These are phyloP conservation scores for Bruguiera hainesii DNA, from an alignment of 441 rosid species.

Conservation along the genomic window DNA sequence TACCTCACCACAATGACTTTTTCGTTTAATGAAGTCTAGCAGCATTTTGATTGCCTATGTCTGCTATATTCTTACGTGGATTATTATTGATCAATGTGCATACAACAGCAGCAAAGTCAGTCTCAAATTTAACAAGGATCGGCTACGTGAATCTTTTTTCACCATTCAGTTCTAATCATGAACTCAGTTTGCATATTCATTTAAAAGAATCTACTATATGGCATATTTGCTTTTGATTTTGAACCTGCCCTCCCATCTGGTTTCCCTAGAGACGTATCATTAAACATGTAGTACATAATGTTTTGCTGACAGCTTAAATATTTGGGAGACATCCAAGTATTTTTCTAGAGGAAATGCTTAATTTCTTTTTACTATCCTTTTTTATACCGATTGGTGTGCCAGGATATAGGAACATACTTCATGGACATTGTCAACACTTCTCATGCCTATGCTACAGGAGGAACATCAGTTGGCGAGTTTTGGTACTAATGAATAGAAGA, in stretches of 20 bases:
- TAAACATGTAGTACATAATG: neutral
- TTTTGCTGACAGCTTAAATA: neutral
- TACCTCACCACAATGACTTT: constrained; percentile 11
- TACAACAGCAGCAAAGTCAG: neutral
- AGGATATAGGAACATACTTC: constrained; percentile 73
- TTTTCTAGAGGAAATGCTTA: neutral
- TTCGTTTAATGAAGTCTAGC: neutral
- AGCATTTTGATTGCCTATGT: neutral
- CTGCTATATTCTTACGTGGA: neutral
- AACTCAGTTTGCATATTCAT: too few relatives aligned
- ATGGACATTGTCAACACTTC: constrained; percentile 89
- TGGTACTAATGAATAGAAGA: constrained; percentile 44
- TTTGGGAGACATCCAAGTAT: neutral
- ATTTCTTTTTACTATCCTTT: neutral
- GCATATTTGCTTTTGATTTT: too few relatives aligned
- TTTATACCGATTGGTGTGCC: constrained; percentile 15
- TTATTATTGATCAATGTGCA: neutral
- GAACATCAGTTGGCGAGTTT: constrained; percentile 75
- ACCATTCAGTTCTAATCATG: neutral
- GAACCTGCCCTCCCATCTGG: too few relatives aligned
- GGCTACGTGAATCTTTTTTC: neutral
- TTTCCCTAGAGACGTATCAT: neutral
- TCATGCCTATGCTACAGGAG: constrained; percentile 88
- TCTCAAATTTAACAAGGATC: neutral
- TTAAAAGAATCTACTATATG: too few relatives aligned